Evolutionary conservation across 2,329 filamentous ascomycete species (phyloP).

Genomic region (Herpomyces periplanetae): DNA sequence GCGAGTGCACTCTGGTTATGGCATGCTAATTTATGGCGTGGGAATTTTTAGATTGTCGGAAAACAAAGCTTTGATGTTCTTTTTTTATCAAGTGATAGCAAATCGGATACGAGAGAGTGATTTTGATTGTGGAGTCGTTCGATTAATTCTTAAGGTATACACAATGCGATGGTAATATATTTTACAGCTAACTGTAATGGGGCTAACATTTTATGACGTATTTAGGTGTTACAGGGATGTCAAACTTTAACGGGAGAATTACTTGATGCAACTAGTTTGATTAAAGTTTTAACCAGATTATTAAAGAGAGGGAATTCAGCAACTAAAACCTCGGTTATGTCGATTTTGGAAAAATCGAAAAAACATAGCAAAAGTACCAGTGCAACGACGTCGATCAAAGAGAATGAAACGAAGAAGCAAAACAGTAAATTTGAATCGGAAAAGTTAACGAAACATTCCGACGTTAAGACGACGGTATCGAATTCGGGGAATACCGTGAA

Average conservation of each 20-base stretch:
- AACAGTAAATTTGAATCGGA: no score
- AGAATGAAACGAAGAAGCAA: no score
- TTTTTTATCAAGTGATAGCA: constrained; percentile 12
- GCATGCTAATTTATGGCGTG: no score
- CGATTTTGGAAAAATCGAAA: constrained; percentile 12
- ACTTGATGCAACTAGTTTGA: constrained; percentile 21
- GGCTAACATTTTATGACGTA: constrained; percentile 15
- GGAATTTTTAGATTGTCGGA: constrained; percentile 5
- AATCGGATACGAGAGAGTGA: constrained; percentile 11
- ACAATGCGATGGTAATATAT: constrained; percentile 2
- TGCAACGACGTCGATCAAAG: no score
- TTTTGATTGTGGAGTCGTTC: constrained; percentile 9
- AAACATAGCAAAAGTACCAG: no score
- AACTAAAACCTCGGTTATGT: constrained; percentile 18
- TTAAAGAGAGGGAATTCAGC: constrained; percentile 22
- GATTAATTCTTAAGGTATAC: constrained; percentile 10
- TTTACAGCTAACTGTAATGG: constrained; percentile 6
- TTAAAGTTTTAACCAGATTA: constrained; percentile 20
- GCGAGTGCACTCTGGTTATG: no score
- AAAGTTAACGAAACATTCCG: no score
- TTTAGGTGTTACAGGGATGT: constrained; percentile 19
- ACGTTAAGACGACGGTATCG: no score
- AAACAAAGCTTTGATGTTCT: constrained; percentile 8
- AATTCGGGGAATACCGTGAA: no score
- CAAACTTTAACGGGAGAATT: constrained; percentile 19